Evolutionary conservation across 306 rosid species (phyloP).

Genomic region (Gastrolobium bilobum): DNA sequence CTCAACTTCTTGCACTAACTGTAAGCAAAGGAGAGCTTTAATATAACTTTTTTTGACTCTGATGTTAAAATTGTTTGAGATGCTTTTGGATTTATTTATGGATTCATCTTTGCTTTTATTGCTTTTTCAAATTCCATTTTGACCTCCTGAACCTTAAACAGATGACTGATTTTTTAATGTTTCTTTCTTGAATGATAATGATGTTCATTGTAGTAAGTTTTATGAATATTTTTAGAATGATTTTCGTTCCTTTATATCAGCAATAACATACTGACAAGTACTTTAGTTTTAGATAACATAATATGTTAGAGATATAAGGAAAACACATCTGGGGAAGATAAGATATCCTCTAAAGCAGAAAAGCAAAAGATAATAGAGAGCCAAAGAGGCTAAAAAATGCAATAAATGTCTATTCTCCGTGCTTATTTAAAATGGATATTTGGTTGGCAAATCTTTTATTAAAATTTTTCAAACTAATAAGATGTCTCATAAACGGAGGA

Average conservation of each 20-base stretch:
- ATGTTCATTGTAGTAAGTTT: constrained; percentile 12
- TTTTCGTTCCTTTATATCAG: constrained; percentile 1
- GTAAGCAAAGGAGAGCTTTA: constrained; percentile 57
- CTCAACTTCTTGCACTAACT: constrained; percentile 94
- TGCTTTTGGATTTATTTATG: constrained; percentile 9
- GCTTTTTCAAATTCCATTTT: constrained; percentile 33
- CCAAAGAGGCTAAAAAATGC: constrained; percentile 7
- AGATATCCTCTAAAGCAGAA: constrained; percentile 11
- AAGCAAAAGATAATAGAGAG: not conserved
- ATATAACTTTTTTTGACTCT: not conserved
- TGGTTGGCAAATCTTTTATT: not conserved
- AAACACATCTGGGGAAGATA: not conserved
- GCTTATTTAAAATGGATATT: not conserved
- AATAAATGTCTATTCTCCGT: not conserved
- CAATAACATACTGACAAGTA: not conserved
- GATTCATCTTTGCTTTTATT: not conserved
- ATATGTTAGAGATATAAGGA: not conserved
- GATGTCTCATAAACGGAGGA: too few relatives aligned
- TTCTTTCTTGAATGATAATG: constrained; percentile 12
- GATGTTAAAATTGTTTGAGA: constrained; percentile 26
- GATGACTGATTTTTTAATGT: constrained; percentile 7
- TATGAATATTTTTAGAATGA: not conserved
- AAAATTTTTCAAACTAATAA: too few relatives aligned
- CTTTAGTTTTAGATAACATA: not conserved
- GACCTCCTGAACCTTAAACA: not conserved